Evolutionary conservation across 2,329 filamentous ascomycete genomes (phyloP).

Genomic region (Penicillium griseofulvum): DNA sequence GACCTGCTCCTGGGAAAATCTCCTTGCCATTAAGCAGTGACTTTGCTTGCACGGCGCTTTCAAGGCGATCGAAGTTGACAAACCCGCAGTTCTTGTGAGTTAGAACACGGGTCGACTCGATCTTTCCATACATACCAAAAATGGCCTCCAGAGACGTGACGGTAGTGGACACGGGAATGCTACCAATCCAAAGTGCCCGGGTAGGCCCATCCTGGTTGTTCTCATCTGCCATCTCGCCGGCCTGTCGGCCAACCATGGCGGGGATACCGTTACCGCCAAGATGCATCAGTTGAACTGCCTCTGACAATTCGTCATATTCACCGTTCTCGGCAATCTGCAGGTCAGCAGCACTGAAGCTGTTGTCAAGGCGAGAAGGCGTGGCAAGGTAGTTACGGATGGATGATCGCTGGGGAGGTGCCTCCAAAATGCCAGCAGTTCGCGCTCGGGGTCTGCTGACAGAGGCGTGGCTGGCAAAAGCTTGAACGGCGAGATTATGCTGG

Average conservation of each 20-base stretch:
- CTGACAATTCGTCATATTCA: constrained; percentile 75
- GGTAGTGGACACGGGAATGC: constrained; percentile 94
- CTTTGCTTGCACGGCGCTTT: constrained; percentile 88
- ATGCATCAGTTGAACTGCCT: constrained; percentile 78
- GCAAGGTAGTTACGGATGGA: constrained; percentile 72
- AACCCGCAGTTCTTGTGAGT: constrained; percentile 99
- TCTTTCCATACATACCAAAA: constrained; percentile 88
- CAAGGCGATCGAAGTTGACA: constrained; percentile 90
- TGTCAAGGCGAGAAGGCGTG: constrained; percentile 72
- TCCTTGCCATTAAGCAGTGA: constrained; percentile 90
- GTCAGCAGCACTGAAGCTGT: constrained; percentile 71
- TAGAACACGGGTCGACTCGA: constrained; percentile 86
- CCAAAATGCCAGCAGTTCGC: constrained; percentile 85
- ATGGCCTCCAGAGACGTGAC: constrained; percentile 92
- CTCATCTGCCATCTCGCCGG: constrained; percentile 69
- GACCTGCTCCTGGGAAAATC: constrained; percentile 94
- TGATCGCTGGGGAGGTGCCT: constrained; percentile 66
- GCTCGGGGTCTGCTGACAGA: constrained; percentile 80
- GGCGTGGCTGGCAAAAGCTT: constrained; percentile 84
- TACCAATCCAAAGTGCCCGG: constrained; percentile 92
- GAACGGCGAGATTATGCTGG: constrained; percentile 88
- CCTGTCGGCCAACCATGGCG: constrained; percentile 63
- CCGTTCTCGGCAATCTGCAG: constrained; percentile 70
- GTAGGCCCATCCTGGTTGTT: constrained; percentile 83
- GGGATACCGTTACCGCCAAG: constrained; percentile 43